Evolutionary conservation across 73 alveolate species (phyloP), one percentile per base, ranked within the genome.

Genomic region (Paraurostyla sp.): DNA sequence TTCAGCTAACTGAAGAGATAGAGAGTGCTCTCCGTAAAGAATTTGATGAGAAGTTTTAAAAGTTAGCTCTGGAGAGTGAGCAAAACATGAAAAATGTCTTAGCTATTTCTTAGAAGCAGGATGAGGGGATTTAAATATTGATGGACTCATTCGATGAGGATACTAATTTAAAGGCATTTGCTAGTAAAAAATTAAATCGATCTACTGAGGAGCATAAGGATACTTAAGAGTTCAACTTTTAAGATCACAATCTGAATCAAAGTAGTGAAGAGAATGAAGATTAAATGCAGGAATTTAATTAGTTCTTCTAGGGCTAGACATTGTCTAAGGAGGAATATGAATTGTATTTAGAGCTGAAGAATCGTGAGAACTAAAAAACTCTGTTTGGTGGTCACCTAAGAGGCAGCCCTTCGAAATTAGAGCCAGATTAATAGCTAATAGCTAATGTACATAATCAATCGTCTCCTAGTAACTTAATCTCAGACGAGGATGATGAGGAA

Each of bases 221-320:
- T 32, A 16, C 11, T 4, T 52, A 52, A 11, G 32, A 52, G 30
- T 49, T 27, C 22, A 1, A 23, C 42, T 3, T 27, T 59, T 27
- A 11, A 25, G 30, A 59, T 4, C 7, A 59, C 32, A 49, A 59
- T 59, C 25, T 36, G 41, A 65, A 58, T 15, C 30, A 4, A 42
- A 13, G 7, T 18, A 27, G 25, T 25, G 48, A n/a, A 68, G 46
- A 41, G 7, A 35, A 40, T 35, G 43, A 35, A 18, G 35, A 36
- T 41, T 68, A 43, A 11, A 36, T n/a, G 29, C 54, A 73, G 9
- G 86, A 73, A 16, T 73, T 73, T 35, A 73, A 73, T 2, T 51
- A 73, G 71, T 35, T 45, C 9, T 73, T 73, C 46, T 68, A 46
- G 4, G 86, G 71, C 27, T 45, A 73, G 36, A 56, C 82, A 6